Percentiles rank a stretch among this genome's conserved stretches.
Conservation (phyloP, 1,139 yeast genomes). For the Tardiomyces blankii region DNA sequence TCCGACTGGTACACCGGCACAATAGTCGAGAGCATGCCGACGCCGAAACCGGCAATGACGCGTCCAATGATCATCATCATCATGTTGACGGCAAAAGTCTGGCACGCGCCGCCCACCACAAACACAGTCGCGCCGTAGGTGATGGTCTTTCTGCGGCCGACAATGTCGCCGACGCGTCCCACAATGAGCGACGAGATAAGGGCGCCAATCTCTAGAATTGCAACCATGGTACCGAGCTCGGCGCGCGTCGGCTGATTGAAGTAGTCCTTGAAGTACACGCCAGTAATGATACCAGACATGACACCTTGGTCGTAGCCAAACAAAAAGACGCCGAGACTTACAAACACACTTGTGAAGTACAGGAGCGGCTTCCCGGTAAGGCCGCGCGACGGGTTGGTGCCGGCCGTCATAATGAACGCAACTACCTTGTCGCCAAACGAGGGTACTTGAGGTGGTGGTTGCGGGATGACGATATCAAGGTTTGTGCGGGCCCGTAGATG, state of each 20-base stretch:
- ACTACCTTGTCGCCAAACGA: conserved; percentile 14
- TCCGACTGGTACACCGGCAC: conserved; percentile 95
- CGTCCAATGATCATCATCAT: conserved; percentile 56
- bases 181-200: conserved; percentile 64
- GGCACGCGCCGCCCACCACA: conserved; percentile 70
- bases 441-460: conserved; percentile 13
- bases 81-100: conserved; percentile 45
- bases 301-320: conserved; percentile 93
- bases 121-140: conserved; percentile 73
- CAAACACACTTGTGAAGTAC: conserved; percentile 74
- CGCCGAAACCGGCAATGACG: conserved; percentile 75
- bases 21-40: conserved; percentile 82
- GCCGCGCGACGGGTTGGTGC: background rate
- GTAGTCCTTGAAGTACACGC: conserved; percentile 59
- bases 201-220: conserved; percentile 81
- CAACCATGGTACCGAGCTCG: conserved; percentile 68
- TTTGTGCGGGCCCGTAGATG: background rate
- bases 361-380: conserved; percentile 28
- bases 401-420: conserved; percentile 18
- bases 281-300: conserved; percentile 67
- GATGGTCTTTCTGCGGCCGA: conserved; percentile 75
- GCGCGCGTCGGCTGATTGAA: conserved; percentile 62
- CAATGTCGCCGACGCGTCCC: conserved; percentile 66
- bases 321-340: conserved; percentile 70
- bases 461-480: conserved; percentile 8